phyloP scores from a whole-genome alignment of 352 stramenopile species.

The Pythium myriotylum region DNA sequence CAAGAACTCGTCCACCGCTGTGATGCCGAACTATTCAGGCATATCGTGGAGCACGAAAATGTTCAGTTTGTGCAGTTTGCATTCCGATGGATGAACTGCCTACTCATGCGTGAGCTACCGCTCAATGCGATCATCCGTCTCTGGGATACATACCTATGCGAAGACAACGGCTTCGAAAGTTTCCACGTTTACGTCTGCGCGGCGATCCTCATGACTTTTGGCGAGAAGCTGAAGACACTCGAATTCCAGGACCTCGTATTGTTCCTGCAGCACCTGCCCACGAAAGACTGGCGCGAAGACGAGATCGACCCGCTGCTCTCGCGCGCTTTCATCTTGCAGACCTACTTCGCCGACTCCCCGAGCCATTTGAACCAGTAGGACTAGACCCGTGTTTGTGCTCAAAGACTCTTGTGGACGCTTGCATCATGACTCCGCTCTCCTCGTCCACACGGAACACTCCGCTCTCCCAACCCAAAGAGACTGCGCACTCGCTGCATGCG shows the following conservation, averaged over 20 bases:
- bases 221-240: slow-evolving; percentile 93
- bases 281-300: slow-evolving; percentile 95
- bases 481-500: neutral
- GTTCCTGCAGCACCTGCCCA: slow-evolving; percentile 97
- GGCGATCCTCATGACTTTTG: slow-evolving; percentile 98
- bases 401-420: no score
- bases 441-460: neutral
- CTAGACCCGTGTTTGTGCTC: neutral
- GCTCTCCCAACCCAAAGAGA: slow-evolving; percentile 2
- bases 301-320: slow-evolving; percentile 98
- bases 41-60: slow-evolving; percentile 92
- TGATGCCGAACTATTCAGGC: slow-evolving; percentile 93
- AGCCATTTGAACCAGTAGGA: slow-evolving; percentile 67
- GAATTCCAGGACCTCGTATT: slow-evolving; percentile 98
- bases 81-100: slow-evolving; percentile 99
- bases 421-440: neutral
- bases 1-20: slow-evolving; percentile 97
- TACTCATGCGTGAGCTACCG: slow-evolving; percentile 97
- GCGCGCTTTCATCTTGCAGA: slow-evolving; percentile 95
- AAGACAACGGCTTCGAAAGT: slow-evolving; percentile 98
- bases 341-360: slow-evolving; percentile 88
- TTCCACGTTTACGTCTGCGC: slow-evolving; percentile 99
- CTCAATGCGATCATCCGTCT: slow-evolving; percentile 95
- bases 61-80: slow-evolving; percentile 99
- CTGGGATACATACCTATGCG: slow-evolving; percentile 99